phyloP scores from a whole-genome alignment of 371 early-diverging fungal genomes.

The Mortierella sp. region DNA sequence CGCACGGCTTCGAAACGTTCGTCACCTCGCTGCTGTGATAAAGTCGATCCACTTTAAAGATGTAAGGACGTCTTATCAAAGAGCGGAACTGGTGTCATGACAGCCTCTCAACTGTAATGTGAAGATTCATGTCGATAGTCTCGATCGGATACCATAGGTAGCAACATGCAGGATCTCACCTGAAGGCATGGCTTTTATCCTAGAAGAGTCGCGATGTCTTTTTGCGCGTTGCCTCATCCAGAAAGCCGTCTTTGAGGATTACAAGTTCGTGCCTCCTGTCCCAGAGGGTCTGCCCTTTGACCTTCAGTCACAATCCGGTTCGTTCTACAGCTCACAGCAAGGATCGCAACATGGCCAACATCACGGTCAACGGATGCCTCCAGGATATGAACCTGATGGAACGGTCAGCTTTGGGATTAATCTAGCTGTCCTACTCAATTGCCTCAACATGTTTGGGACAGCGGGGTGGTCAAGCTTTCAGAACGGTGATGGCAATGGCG shows the following conservation, averaged over 20 bases:
- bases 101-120: background rate
- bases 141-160: constrained; percentile 4
- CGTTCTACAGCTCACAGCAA: background rate
- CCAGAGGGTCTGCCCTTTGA: background rate
- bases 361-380: constrained; percentile 17
- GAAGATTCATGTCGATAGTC: too few relatives aligned
- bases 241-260: constrained; percentile 36
- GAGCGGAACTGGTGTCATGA: too few relatives aligned
- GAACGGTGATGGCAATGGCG: constrained; percentile 4
- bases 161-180: constrained; percentile 33
- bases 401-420: constrained; percentile 39
- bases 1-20: constrained; percentile 34
- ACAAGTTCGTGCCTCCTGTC: constrained; percentile 15
- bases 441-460: constrained; percentile 51
- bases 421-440: constrained; percentile 33
- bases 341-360: constrained; percentile 8
- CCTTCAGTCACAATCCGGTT: constrained; percentile 4
- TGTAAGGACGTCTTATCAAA: constrained; percentile 12
- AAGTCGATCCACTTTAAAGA: constrained; percentile 46
- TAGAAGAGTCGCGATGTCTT: constrained; percentile 49
- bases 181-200: constrained; percentile 27
- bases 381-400: constrained; percentile 25
- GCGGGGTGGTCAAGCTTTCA: constrained; percentile 11
- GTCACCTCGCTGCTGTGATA: constrained; percentile 36
- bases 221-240: constrained; percentile 36